phyloP scores from a whole-genome alignment of 768 basidiomycete genomes.

The Phaeotremella skinneri region DNA sequence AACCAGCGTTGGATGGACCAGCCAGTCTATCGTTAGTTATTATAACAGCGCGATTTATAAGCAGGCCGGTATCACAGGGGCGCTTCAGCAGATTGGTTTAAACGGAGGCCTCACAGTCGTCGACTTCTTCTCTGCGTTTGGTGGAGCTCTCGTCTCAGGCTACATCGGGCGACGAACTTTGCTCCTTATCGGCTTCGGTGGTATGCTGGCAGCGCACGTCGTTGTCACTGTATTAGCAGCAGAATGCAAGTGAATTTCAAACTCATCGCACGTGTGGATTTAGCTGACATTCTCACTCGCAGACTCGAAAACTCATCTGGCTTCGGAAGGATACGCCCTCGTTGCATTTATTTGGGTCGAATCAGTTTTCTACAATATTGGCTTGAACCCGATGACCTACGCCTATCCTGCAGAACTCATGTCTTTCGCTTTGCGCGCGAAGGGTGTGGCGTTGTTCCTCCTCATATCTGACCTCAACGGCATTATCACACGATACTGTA shows the following conservation, averaged over 20 bases:
- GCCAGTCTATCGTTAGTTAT: slow-evolving; percentile 56
- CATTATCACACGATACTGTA: slow-evolving; percentile 4
- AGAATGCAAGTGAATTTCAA: too few relatives aligned
- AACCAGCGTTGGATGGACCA: slow-evolving; percentile 66
- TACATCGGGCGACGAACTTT: slow-evolving; percentile 13
- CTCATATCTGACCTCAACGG: neutral
- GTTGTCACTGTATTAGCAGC: slow-evolving; percentile 15
- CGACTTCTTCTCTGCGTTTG: slow-evolving; percentile 11
- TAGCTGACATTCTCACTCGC: neutral
- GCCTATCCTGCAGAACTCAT: slow-evolving; percentile 9
- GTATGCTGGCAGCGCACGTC: slow-evolving; percentile 4
- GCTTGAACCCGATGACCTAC: slow-evolving; percentile 10
- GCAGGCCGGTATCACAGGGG: slow-evolving; percentile 31
- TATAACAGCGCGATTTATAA: slow-evolving; percentile 24
- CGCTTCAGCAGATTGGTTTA: slow-evolving; percentile 16
- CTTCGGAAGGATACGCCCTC: slow-evolving; percentile 4
- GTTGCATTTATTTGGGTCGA: slow-evolving; percentile 11
- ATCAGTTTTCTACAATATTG: slow-evolving; percentile 11
- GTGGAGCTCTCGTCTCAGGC: slow-evolving; percentile 10
- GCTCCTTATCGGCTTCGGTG: slow-evolving; percentile 6
- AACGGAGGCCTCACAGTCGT: slow-evolving; percentile 20
- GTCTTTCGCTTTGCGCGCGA: slow-evolving; percentile 9
- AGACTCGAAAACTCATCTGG: slow-evolving; percentile 9
- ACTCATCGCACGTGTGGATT: too few relatives aligned
- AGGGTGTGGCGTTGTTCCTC: slow-evolving; percentile 7